A percentile compares a stretch with the other conserved stretches of the same genome.
phyloP scores from a whole-genome alignment of 306 rosid species.

The Quercus mongolica region DNA sequence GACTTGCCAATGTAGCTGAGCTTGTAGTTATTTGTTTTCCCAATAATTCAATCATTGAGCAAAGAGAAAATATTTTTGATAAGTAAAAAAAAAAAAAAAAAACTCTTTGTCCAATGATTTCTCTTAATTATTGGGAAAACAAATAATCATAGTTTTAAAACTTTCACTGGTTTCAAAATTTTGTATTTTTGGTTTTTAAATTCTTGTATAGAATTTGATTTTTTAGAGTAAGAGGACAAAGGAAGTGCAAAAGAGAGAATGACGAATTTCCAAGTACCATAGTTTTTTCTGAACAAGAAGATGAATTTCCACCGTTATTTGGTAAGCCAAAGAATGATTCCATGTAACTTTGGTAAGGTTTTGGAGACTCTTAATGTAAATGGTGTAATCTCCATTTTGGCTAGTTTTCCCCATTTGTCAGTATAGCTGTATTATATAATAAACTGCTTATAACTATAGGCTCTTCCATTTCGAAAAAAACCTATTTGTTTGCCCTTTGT shows the following conservation, averaged over 20 bases:
- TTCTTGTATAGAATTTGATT: constrained; percentile 25
- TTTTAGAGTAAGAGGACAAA: constrained; percentile 51
- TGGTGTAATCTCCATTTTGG: constrained; percentile 29
- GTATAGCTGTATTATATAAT: constrained; percentile 56
- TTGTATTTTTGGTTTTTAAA: background rate
- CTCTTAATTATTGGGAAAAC: constrained; percentile 2
- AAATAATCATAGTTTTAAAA: background rate
- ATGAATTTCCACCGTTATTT: constrained; percentile 73
- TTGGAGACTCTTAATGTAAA: constrained; percentile 42
- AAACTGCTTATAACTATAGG: constrained; percentile 26
- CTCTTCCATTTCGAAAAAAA: constrained; percentile 12
- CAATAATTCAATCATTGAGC: no score
- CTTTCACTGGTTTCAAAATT: constrained; percentile 18
- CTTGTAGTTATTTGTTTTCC: background rate
- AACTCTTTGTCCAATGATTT: no score
- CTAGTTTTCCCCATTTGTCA: constrained; percentile 42
- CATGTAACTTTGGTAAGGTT: constrained; percentile 41
- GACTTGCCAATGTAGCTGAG: no score
- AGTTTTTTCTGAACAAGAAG: constrained; percentile 72
- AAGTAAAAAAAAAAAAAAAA: no score
- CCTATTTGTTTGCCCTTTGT: constrained; percentile 29
- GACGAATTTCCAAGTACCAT: constrained; percentile 37
- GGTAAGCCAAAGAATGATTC: constrained; percentile 57
- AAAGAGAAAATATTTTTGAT: background rate
- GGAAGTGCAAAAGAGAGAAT: constrained; percentile 37